Conservation (phyloP, 495 filamentous ascomycete species). For the Trichoderma virens region DNA sequence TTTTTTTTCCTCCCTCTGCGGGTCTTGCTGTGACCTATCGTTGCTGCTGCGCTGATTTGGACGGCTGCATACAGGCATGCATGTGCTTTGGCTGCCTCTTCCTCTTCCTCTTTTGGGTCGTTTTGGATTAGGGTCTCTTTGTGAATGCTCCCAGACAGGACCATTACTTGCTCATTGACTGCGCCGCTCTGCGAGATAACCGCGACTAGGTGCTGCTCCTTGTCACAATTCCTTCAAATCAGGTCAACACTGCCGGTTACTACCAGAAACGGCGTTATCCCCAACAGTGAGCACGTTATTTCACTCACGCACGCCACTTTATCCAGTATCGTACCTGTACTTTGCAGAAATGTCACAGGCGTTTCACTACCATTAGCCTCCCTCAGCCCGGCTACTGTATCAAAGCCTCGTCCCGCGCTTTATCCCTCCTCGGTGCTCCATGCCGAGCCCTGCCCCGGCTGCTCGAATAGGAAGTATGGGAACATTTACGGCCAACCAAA, state of each 20-base stretch:
- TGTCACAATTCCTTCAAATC: no score
- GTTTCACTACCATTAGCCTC: not conserved
- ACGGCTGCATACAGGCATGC: not conserved
- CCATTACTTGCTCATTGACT: no score
- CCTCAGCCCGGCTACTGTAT: not conserved
- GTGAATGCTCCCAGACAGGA: not conserved
- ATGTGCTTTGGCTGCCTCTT: not conserved
- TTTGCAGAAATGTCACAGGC: not conserved
- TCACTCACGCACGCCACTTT: not conserved
- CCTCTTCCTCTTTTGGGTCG: not conserved
- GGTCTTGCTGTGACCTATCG: no score
- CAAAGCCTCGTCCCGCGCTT: not conserved
- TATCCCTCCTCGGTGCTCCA: not conserved
- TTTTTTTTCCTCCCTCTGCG: no score
- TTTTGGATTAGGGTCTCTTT: not conserved
- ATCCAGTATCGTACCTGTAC: no score
- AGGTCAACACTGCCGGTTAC: no score
- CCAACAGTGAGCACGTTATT: no score
- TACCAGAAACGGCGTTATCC: no score
- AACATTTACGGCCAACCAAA: not conserved
- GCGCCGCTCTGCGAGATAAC: no score
- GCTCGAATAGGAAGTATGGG: not conserved
- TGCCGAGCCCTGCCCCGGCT: not conserved
- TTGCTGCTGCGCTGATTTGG: not conserved
- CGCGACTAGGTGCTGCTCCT: no score